A percentile compares a stretch with the other conserved stretches of the same genome.
phyloP scores from a whole-genome alignment of 106 monocot species.

The Platanthera zijinensis region DNA sequence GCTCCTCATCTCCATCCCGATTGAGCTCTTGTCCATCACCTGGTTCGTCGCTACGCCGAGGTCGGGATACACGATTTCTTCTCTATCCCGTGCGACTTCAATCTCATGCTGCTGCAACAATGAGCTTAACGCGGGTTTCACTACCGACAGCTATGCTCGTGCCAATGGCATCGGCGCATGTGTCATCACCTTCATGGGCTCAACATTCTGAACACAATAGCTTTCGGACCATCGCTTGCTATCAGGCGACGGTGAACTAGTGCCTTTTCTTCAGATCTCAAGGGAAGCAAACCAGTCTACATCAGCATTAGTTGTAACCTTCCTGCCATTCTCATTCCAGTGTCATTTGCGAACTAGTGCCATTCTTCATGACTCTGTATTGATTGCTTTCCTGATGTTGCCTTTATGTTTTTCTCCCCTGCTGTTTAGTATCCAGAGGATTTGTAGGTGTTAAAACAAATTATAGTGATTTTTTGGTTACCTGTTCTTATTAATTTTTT shows the following conservation, averaged over 20 bases:
- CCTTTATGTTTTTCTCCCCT: too few species aligned
- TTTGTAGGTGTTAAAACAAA: too few species aligned
- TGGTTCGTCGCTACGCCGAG: conserved; percentile 48
- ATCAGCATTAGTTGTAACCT: conserved; percentile 55
- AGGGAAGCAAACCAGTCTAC: conserved; percentile 61
- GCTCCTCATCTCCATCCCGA: too few species aligned
- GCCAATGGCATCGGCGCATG: too few species aligned
- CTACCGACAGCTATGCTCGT: too few species aligned
- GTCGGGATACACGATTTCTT: conserved; percentile 43
- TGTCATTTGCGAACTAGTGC: conserved; percentile 38
- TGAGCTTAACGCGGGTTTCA: conserved; percentile 51
- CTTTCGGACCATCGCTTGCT: not conserved
- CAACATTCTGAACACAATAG: too few species aligned
- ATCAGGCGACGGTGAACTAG: conserved; percentile 39
- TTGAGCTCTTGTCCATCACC: conserved; percentile 34
- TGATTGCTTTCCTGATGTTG: too few species aligned
- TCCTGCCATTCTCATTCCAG: conserved; percentile 44
- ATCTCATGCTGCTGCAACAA: conserved; percentile 54
- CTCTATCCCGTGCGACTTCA: conserved; percentile 61
- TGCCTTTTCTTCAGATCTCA: conserved; percentile 42
- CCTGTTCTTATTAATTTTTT: too few species aligned
- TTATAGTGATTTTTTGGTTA: too few species aligned
- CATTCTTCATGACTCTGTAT: conserved; percentile 28
- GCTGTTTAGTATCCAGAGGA: too few species aligned
- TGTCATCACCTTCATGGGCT: too few species aligned